Evolutionary conservation across 1,284 basidiomycete species (phyloP), one percentile per base, ranked within the genome.

Genomic region (Amylostereum areolatum): DNA sequence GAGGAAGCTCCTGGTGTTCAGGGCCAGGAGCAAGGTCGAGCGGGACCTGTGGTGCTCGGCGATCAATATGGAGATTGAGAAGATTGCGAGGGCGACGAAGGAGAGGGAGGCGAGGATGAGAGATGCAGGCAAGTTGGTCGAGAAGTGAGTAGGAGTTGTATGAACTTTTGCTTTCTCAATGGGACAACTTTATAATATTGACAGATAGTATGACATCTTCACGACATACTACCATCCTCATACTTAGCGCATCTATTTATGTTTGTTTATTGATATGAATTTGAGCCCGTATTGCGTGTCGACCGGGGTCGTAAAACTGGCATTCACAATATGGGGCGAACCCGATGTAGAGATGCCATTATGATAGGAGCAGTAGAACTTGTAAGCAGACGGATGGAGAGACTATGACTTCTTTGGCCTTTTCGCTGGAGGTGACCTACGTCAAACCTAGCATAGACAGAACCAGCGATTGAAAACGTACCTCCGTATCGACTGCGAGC

Each of bases 401-500:
- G 18, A 18, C 49, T 47, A 62, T 62, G 76, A 82, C 64, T 83
- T 78, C 64, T 85, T 86, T 30, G 93, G 91, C 72, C 92, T 96
- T 75, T 97, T 96, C 42, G 79, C 92, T 88, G 63, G 28, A 32
- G 48, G 35, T 56, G 67, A 69, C 60, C 49, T 36, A n/a, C 39
- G 29, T 46, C 47, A 52, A 53, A 49, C 32, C 42, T 41, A 45
- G 8, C 18, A 44, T 46, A 18, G 51, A 46, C 48, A 44, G 36
- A 40, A 36, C 45, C 24, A 48, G 47, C 11, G 27, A 18, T 18
- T 18, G 7, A n/a, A 41, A 8, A 77, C 83, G 57, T 67, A 94
- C 92, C 88, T 68, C 89, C 97, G 64, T 98, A 99, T 79, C 87
- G 90, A 73, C 93, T 97, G 54, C 97, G 80, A 37, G 87, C 80